Base-by-base conservation (phyloP, 768 basidiomycete species). In the Hortiboletus flavorubellus region DNA sequence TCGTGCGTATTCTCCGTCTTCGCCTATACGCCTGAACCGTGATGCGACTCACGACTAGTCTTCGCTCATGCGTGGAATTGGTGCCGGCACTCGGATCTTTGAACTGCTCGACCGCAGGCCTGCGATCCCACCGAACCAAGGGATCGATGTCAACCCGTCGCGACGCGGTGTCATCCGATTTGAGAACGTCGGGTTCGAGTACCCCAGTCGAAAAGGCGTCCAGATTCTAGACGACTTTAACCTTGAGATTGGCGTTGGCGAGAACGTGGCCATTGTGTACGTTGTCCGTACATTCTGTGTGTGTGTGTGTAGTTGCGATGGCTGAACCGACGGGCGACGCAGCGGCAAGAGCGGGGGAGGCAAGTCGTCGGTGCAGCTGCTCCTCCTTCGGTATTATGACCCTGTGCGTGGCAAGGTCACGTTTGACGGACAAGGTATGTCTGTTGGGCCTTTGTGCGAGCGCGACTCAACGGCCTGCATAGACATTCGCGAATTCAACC, bases 31-130 rank as follows among this genome's bases (percentile, higher is more conserved):
- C 7, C 21, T 1, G 2, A 6, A 26, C 3, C 2, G 5, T n/a
- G 5, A 4, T 33, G 26, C 26, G 26, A 26, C 26, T 26, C 26
- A 26, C 26, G 3, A 4, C 21, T 26, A 92, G 90, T 83, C 91
- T 10, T 94, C 93, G 39, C 86, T 98, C 52, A 98, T 98, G 96
- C 92, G 93, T 50, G 96, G 92, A 51, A 85, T 98, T 48, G 96
- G 96, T 53, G 95, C 96, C 2, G 92, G 93, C 16, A 81, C 83
- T 0, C 88, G 96, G 21, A 87, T 98, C n/a, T 98, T 98, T 69
- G 93, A 95, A 59, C 82, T 98, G 15, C 76, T 98, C 10, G 93
- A 93, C 63, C 84, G 93, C 43, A 72, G 76, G 31, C 90, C 94
- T 15, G 81, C 80, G 33, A 90, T 97, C 60, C 80, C 82, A 4